Base-by-base conservation (phyloP, 106 monocot genomes). In the Dendrobium catenatum region DNA sequence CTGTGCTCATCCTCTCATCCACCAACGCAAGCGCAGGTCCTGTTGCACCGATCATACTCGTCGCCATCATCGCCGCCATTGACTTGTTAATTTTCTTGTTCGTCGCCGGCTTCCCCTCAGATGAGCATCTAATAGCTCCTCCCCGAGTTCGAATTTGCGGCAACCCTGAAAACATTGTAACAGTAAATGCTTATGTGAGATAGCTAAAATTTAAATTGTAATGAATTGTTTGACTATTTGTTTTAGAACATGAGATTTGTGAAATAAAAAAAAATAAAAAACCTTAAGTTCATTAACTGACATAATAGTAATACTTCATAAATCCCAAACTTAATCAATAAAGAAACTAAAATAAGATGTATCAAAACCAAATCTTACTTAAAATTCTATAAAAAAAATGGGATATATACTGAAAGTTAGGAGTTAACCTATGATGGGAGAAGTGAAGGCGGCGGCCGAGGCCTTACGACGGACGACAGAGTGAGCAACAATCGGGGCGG, bases 1-100 rank as follows among this genome's bases (percentile, higher is more conserved):
- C 92, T 3, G 92, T 92, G 85, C 82, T 84, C 89, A 92, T 78
- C 86, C 92, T 79, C 80, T 92, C 92, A 48, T 92, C 92, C 47
- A 92, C 92, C 55, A 92, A 81, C 1, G 93, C 93, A 76, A 90
- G 58, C 46, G 78, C 86, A 40, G 90, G 90, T 74, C 68, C 80
- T 8, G 88, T 77, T 42, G 55, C 70, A 77, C 85, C 84, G 22
- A 84, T 76, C 47, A 82, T 78, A 29, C 84, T 73, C 26, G 82
- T 86, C 0, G 86, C 85, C 29, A 82, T 0, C 51, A 13, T 82
- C 0, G 92, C 85, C 11, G 2, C 48, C 3, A 7, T 18, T 19
- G 42, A 8, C 13, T 29, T 44, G 40, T 16, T 49, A 1, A 37
- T 37, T 42, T 67, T 76, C 55, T 72, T 75, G 55, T 72, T 78